These are phyloP conservation scores for Hibiscus syriacus DNA, from an alignment of 345 rosid genomes.

Conservation along the genomic window DNA sequence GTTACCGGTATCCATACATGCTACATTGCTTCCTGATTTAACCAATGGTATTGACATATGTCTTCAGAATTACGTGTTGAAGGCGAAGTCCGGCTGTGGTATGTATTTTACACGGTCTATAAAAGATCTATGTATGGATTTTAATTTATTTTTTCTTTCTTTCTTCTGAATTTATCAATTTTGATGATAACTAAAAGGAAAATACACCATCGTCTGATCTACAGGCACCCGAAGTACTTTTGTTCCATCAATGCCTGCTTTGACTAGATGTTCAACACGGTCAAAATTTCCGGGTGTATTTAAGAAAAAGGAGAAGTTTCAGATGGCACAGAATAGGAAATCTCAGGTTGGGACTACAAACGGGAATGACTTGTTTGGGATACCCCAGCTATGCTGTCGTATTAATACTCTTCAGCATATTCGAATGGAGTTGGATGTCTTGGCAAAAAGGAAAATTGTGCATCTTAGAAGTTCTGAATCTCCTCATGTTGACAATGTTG, in stretches of 20 bases:
- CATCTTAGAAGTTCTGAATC: constrained; percentile 63
- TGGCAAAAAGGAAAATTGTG: constrained; percentile 48
- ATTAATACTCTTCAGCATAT: constrained; percentile 72
- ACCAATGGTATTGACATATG: constrained; percentile 69
- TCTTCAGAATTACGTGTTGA: constrained; percentile 65
- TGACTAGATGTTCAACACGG: constrained; percentile 72
- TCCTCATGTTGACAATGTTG: constrained; percentile 26
- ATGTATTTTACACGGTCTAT: constrained; percentile 14
- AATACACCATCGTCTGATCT: constrained; percentile 6
- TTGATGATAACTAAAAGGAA: not conserved
- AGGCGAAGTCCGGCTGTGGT: constrained; percentile 96
- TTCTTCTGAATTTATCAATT: not conserved
- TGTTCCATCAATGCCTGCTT: constrained; percentile 66
- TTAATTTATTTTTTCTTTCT: no score
- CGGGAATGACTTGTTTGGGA: constrained; percentile 41
- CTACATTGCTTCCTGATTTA: constrained; percentile 70
- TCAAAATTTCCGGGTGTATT: constrained; percentile 66
- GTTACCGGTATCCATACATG: no score
- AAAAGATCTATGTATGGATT: no score
- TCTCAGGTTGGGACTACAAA: constrained; percentile 44
- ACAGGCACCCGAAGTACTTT: constrained; percentile 62
- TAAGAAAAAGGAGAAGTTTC: constrained; percentile 64
- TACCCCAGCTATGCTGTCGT: constrained; percentile 71
- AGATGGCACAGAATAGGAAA: constrained; percentile 40
- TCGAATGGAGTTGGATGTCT: constrained; percentile 50